phyloP scores from a whole-genome alignment of 768 basidiomycete species.

The Hysterangium stoloniferum region DNA sequence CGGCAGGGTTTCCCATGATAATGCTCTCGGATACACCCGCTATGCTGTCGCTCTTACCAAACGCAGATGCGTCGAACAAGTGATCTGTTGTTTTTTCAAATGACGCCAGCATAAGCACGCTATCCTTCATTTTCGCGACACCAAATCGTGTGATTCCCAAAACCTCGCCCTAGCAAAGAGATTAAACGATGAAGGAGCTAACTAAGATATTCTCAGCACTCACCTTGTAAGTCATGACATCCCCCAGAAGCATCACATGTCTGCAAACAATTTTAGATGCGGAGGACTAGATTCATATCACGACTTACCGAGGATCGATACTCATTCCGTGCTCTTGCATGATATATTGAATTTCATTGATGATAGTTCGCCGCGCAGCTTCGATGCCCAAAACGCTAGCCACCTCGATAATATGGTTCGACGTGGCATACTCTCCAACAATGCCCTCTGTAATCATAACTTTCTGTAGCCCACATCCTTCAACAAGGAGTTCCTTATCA shows the following conservation, averaged over 20 bases:
- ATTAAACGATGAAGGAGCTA: background rate
- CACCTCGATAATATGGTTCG: slow-evolving; percentile 97
- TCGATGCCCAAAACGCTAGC: slow-evolving; percentile 96
- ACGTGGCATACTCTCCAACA: slow-evolving; percentile 83
- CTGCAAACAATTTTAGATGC: background rate
- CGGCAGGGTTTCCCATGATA: slow-evolving; percentile 97
- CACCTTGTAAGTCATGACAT: slow-evolving; percentile 98
- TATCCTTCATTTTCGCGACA: slow-evolving; percentile 99
- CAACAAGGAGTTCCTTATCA: slow-evolving; percentile 88
- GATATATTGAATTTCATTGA: slow-evolving; percentile 95
- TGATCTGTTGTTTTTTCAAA: slow-evolving; percentile 99
- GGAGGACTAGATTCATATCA: background rate
- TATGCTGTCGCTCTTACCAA: slow-evolving; percentile 90
- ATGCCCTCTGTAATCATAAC: slow-evolving; percentile 98
- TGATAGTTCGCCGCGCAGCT: slow-evolving; percentile 87
- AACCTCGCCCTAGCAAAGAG: slow-evolving; percentile 71
- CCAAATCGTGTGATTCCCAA: slow-evolving; percentile 98
- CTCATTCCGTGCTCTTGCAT: slow-evolving; percentile 98
- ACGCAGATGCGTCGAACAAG: slow-evolving; percentile 94
- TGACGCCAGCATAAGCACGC: slow-evolving; percentile 96
- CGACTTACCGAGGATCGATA: slow-evolving; percentile 73
- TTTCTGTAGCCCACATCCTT: slow-evolving; percentile 93
- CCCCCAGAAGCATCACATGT: slow-evolving; percentile 96
- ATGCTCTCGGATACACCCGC: slow-evolving; percentile 98
- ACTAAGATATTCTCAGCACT: slow-evolving; percentile 5